Percentiles rank a stretch among this genome's conserved stretches.
Evolutionary conservation across 1,284 basidiomycete genomes (phyloP).

Genomic region (Ustilago loliicola): DNA sequence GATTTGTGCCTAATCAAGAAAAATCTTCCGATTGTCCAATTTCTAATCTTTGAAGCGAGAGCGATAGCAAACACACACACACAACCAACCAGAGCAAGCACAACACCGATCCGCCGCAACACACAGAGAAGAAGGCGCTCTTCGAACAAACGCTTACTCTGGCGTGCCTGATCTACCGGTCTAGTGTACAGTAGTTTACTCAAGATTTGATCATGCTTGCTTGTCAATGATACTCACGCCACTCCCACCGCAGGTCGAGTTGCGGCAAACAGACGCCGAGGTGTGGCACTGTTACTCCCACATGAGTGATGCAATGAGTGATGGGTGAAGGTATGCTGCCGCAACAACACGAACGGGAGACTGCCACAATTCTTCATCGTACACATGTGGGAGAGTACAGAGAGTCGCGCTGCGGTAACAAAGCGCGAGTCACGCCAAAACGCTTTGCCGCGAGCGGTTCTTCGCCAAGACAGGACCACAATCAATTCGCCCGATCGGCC

Average conservation of each 20-base stretch:
- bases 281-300: neutral
- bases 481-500: conserved; percentile 33
- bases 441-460: neutral
- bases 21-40: neutral
- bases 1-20: neutral
- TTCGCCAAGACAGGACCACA: neutral
- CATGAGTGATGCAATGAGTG: neutral
- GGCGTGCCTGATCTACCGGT: neutral
- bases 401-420: neutral
- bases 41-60: conserved; percentile 1
- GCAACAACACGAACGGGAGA: conserved; percentile 17
- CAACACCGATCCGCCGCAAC: neutral
- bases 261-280: conserved; percentile 11
- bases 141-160: no score
- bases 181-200: neutral
- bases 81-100: neutral
- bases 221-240: neutral
- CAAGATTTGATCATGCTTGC: neutral
- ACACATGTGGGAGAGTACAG: neutral
- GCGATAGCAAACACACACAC: conserved; percentile 1
- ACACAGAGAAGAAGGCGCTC: no score
- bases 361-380: conserved; percentile 12
- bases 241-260: neutral
- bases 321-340: neutral
- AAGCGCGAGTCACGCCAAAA: neutral